These are phyloP conservation scores for Yueomyces sinensis DNA, from an alignment of 805 yeast genomes.

Conservation along the genomic window DNA sequence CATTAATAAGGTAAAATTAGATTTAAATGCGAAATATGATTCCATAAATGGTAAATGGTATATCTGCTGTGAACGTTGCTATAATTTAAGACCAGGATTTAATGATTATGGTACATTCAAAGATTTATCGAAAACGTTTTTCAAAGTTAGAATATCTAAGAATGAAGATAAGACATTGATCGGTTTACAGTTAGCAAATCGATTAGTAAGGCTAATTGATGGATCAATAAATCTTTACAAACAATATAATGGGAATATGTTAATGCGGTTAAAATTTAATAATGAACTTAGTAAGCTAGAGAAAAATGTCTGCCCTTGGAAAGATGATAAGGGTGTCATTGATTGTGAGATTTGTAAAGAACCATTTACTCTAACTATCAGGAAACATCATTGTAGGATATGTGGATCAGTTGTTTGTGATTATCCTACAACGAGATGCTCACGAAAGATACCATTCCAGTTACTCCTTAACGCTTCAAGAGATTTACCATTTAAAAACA, in stretches of 20 bases:
- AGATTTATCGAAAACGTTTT: conserved; percentile 37
- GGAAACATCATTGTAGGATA: conserved; percentile 86
- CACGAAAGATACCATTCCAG: conserved; percentile 50
- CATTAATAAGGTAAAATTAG: conserved; percentile 36
- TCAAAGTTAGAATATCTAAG: conserved; percentile 26
- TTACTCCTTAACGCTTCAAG: conserved; percentile 13
- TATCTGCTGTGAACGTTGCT: conserved; percentile 57
- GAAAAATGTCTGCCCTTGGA: conserved; percentile 51
- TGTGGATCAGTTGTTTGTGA: conserved; percentile 83
- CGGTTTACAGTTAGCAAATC: conserved; percentile 44
- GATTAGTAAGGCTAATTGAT: conserved; percentile 36
- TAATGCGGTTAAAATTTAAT: conserved; percentile 14
- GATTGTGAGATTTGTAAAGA: conserved; percentile 54
- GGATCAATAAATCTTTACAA: conserved; percentile 17
- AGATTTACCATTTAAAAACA: conserved; percentile 13
- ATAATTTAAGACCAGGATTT: conserved; percentile 39
- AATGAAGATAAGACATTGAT: conserved; percentile 39
- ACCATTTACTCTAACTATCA: conserved; percentile 38
- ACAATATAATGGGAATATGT: conserved; percentile 12
- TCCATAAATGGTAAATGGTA: conserved; percentile 48
- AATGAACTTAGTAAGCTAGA: conserved; percentile 29
- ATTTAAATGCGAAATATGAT: conserved; percentile 34
- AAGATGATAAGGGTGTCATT: conserved; percentile 31
- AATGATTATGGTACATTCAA: conserved; percentile 29
- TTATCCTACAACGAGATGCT: conserved; percentile 47